Evolutionary conservation across 495 filamentous ascomycete genomes (phyloP).

Genomic region (Pyrenopolyporus hunteri): DNA sequence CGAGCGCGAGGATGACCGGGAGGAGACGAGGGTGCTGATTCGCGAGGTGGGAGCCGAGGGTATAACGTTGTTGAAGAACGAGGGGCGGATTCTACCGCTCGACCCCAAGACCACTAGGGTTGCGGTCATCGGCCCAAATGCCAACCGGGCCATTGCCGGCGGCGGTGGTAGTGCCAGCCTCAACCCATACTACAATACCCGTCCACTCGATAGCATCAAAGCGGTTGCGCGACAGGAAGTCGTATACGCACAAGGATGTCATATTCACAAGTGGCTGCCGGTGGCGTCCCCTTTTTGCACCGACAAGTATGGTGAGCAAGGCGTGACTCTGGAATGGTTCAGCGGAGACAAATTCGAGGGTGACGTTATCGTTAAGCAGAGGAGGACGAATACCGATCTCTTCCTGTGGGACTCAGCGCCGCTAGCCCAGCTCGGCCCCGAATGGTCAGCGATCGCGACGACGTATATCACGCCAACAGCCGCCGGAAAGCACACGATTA

Average conservation of each 20-base stretch:
- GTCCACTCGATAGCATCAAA: slow-evolving; percentile 62
- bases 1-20: slow-evolving; percentile 68
- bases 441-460: slow-evolving; percentile 66
- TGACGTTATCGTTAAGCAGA: slow-evolving; percentile 58
- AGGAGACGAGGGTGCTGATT: slow-evolving; percentile 70
- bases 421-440: slow-evolving; percentile 59
- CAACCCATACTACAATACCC: slow-evolving; percentile 76
- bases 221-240: slow-evolving; percentile 54
- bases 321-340: slow-evolving; percentile 68
- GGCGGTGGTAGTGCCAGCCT: slow-evolving; percentile 83
- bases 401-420: slow-evolving; percentile 74
- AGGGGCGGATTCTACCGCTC: slow-evolving; percentile 70
- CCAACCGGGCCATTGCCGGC: slow-evolving; percentile 75
- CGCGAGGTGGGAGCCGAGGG: slow-evolving; percentile 73
- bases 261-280: slow-evolving; percentile 70
- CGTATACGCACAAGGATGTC: slow-evolving; percentile 59
- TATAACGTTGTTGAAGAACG: slow-evolving; percentile 81
- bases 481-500: slow-evolving; percentile 73
- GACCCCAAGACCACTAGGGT: slow-evolving; percentile 64
- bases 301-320: slow-evolving; percentile 59
- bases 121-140: slow-evolving; percentile 84
- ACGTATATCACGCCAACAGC: slow-evolving; percentile 58
- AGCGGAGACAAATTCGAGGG: slow-evolving; percentile 67
- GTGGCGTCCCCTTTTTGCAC: slow-evolving; percentile 64
- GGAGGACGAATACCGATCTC: slow-evolving; percentile 65